A percentile compares a stretch with the other conserved stretches of the same genome.
phyloP scores from a whole-genome alignment of 306 rosid species.

The Castanea sativa region DNA sequence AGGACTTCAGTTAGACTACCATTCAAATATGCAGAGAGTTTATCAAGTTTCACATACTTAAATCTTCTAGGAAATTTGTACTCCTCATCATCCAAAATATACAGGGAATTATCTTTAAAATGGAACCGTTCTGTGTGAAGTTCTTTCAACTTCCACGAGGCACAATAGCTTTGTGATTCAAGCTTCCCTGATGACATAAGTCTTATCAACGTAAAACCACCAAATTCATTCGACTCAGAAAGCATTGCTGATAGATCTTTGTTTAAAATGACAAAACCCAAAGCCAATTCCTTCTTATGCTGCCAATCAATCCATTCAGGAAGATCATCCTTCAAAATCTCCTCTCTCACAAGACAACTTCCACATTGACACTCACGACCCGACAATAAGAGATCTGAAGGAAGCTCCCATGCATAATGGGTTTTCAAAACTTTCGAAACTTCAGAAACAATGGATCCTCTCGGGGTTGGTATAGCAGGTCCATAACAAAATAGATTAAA shows the following conservation, averaged over 20 bases:
- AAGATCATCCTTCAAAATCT: constrained; percentile 53
- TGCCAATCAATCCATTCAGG: constrained; percentile 77
- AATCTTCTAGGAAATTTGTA: constrained; percentile 38
- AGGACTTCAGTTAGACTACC: constrained; percentile 42
- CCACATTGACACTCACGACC: constrained; percentile 48
- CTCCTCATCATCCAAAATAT: constrained; percentile 37
- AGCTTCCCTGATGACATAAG: constrained; percentile 63
- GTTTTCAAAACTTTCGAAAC: constrained; percentile 29
- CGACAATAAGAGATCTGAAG: constrained; percentile 47
- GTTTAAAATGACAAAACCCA: constrained; percentile 61
- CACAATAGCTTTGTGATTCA: constrained; percentile 62
- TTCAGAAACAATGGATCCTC: constrained; percentile 34
- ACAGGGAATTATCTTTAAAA: constrained; percentile 36
- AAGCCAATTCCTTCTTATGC: constrained; percentile 62
- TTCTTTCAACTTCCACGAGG: constrained; percentile 44
- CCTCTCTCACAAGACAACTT: constrained; percentile 58
- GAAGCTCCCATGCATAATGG: constrained; percentile 66
- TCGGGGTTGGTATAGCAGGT: constrained; percentile 34
- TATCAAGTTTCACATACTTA: constrained; percentile 44
- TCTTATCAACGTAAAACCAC: constrained; percentile 64
- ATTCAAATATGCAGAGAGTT: constrained; percentile 44
- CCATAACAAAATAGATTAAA: constrained; percentile 62
- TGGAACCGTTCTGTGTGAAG: constrained; percentile 25
- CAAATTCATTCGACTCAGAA: constrained; percentile 47
- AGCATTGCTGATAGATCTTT: constrained; percentile 43